phyloP scores from a whole-genome alignment of 106 monocot species.

The Allium cepa region DNA sequence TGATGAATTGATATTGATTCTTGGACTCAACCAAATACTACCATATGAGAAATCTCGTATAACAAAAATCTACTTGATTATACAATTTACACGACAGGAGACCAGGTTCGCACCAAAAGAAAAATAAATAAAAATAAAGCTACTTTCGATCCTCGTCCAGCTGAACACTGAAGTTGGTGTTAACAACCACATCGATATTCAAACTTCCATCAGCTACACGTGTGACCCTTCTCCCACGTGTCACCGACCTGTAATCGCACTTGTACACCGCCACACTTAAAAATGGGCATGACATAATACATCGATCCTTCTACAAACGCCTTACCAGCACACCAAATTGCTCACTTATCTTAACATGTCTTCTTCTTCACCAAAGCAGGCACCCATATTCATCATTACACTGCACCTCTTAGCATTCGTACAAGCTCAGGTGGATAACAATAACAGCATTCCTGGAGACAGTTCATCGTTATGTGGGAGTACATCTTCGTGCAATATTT shows the following conservation, averaged over 20 bases:
- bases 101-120: no score
- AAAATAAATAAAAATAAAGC: no score
- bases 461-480: neutral
- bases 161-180: no score
- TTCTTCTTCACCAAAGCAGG: neutral
- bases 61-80: no score
- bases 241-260: neutral
- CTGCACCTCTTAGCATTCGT: neutral
- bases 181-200: no score
- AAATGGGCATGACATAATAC: neutral
- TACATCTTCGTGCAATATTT: neutral
- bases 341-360: neutral
- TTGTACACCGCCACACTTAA: neutral
- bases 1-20: no score
- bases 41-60: no score
- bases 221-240: neutral
- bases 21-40: no score
- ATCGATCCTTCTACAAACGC: neutral
- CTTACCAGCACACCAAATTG: neutral
- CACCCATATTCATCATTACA: neutral
- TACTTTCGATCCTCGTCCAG: no score
- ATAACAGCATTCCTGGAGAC: neutral
- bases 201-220: neutral
- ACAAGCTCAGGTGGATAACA: neutral
- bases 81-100: no score